Conservation (phyloP, 2,329 filamentous ascomycete species). For the Nectriaceae sp. region DNA sequence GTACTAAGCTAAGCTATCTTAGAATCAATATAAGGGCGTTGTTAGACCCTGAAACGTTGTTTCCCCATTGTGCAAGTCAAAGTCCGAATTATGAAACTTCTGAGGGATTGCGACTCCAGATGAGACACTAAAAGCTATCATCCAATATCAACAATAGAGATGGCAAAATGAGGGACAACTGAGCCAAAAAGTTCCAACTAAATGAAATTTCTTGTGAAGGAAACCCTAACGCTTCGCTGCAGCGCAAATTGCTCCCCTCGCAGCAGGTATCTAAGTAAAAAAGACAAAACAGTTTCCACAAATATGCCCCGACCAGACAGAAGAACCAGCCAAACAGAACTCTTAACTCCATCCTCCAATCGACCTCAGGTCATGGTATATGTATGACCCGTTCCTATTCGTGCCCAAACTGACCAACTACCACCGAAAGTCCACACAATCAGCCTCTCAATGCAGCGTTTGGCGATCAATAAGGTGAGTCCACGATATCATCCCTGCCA, state of each 20-base stretch:
- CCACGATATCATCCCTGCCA: constrained; percentile 80
- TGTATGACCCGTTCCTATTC: background rate
- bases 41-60: too few relatives aligned
- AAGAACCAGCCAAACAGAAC: constrained; percentile 1
- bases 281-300: constrained; percentile 2
- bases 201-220: too few relatives aligned
- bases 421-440: background rate
- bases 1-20: background rate
- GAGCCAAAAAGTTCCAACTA: too few relatives aligned
- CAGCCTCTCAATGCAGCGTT: constrained; percentile 5
- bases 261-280: constrained; percentile 30
- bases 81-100: too few relatives aligned
- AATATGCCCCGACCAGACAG: constrained; percentile 6
- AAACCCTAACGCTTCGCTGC: constrained; percentile 4
- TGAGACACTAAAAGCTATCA: too few relatives aligned
- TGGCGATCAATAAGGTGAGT: constrained; percentile 56
- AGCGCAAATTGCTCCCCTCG: constrained; percentile 3
- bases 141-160: too few relatives aligned
- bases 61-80: too few relatives aligned
- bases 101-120: too few relatives aligned
- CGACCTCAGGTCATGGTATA: background rate
- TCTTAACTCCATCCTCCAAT: background rate
- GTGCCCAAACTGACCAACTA: background rate
- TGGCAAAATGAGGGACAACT: too few relatives aligned
- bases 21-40: background rate